Percentiles rank a stretch among this genome's conserved stretches.
Evolutionary conservation across 306 rosid species (phyloP).

Genomic region (Lathyrus sativus): DNA sequence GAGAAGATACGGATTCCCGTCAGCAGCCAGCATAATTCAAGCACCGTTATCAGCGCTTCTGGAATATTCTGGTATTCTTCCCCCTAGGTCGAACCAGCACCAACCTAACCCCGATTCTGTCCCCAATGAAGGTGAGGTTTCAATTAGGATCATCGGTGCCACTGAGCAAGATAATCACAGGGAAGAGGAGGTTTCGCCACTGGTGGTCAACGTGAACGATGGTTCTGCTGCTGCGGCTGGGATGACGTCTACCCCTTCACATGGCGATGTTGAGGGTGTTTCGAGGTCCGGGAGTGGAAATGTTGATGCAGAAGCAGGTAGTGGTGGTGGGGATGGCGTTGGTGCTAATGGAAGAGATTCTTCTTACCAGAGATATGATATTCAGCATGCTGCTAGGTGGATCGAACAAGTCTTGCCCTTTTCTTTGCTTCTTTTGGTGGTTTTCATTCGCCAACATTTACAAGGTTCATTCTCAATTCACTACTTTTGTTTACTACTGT

Average conservation of each 20-base stretch:
- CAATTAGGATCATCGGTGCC: conserved; percentile 79
- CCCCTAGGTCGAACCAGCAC: conserved; percentile 55
- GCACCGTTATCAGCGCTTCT: conserved; percentile 75
- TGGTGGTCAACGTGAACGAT: conserved; percentile 54
- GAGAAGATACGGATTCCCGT: conserved; percentile 56
- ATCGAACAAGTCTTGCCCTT: conserved; percentile 92
- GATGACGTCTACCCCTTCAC: conserved; percentile 38
- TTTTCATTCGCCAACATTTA: conserved; percentile 95
- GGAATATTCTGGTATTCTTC: conserved; percentile 77
- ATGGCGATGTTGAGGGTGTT: conserved; percentile 56
- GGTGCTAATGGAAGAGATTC: conserved; percentile 82
- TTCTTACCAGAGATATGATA: conserved; percentile 92
- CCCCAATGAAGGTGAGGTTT: conserved; percentile 74
- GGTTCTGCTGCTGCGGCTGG: neutral
- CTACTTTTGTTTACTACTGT: neutral
- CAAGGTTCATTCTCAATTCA: conserved; percentile 62
- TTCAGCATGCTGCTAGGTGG: conserved; percentile 99
- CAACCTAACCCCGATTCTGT: conserved; percentile 42
- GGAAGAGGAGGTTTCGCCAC: conserved; percentile 45
- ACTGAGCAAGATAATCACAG: conserved; percentile 59
- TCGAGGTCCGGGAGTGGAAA: conserved; percentile 45
- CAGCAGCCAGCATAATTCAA: conserved; percentile 69
- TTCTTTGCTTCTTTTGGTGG: conserved; percentile 91
- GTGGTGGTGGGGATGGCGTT: conserved; percentile 43
- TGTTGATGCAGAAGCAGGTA: conserved; percentile 52